phyloP scores from a whole-genome alignment of 768 basidiomycete genomes.

The Lentinus brumalis region DNA sequence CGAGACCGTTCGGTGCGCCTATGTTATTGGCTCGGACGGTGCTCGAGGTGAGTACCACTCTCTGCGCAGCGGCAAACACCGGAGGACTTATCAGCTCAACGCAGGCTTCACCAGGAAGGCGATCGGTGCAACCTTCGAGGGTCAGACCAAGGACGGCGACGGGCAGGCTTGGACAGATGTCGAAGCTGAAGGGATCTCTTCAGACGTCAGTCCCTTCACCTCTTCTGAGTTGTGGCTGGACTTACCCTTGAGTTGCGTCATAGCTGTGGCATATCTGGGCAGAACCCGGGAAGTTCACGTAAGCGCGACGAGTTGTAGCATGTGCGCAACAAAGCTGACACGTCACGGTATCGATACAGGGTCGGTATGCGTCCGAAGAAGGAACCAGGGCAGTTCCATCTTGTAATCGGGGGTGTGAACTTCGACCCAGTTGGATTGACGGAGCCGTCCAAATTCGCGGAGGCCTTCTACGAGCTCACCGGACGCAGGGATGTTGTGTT shows the following conservation, averaged over 20 bases:
- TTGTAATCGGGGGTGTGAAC: background rate
- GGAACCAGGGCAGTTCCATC: background rate
- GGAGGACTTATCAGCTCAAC: background rate
- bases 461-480: constrained; percentile 31
- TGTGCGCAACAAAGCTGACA: background rate
- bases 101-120: constrained; percentile 40
- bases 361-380: constrained; percentile 18
- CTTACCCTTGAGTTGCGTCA: background rate
- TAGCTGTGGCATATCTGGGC: constrained; percentile 24
- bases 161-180: constrained; percentile 39
- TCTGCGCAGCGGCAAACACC: background rate
- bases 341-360: constrained; percentile 1
- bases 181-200: constrained; percentile 33
- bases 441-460: constrained; percentile 31
- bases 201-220: background rate
- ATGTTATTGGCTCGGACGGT: constrained; percentile 46
- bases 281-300: constrained; percentile 14
- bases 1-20: constrained; percentile 35
- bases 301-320: background rate
- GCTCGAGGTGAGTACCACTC: constrained; percentile 30
- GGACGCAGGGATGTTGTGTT: constrained; percentile 35
- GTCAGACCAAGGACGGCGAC: constrained; percentile 37
- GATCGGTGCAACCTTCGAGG: constrained; percentile 44
- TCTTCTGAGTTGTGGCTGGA: background rate
- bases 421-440: constrained; percentile 23